Base-by-base conservation (phyloP, 2,329 filamentous ascomycete species). In the Colletotrichum sp. region DNA sequence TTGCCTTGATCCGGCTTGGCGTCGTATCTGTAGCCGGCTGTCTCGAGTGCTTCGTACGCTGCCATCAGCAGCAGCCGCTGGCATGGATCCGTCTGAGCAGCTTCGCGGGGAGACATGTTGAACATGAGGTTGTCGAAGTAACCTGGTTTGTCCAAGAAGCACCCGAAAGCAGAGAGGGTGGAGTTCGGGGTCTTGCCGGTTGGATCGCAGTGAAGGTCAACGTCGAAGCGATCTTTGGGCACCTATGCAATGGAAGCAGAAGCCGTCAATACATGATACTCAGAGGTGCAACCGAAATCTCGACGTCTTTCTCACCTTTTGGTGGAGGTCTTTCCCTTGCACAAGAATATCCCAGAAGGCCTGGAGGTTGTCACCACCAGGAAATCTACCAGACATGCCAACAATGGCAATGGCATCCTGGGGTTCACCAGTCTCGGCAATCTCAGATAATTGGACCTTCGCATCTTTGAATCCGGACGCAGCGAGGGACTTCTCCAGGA, bases 31-130 rank as follows among this genome's bases (percentile, higher is more conserved):
- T 30, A 44, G 7, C 92, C 92, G 57, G 90, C 91, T 87, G 91
- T 91, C 81, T 94, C 92, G 62, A 94, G 85, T 3, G 92, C 92
- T 79, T 93, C 92, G 78, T 93, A 93, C 0, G 91, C 91, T 16
- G 91, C 92, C 26, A 91, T 88, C 7, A 94, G 84, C 5, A 91
- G 90, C 32, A 93, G 84, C 79, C 92, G 88, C 80, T 92, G 92
- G 85, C 92, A 92, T 2, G 92, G 92, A 81, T 94, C 92, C 8
- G 91, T 92, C 78, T 74, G 13, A 30, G 90, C 89, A 13, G 94
- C 94, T 84, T 96, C 95, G 76, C 93, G 90, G 2, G 95, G 94
- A 44, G 94, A 96, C 89, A 96, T 96, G 83, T 95, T 95, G 89
- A 96, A 96, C 87, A 96, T 96, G 1, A 91, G 88, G 2, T 93